Percentiles rank a stretch among this genome's conserved stretches.
Conservation (phyloP, 169 alveolate genomes). For the Babesia divergens region DNA sequence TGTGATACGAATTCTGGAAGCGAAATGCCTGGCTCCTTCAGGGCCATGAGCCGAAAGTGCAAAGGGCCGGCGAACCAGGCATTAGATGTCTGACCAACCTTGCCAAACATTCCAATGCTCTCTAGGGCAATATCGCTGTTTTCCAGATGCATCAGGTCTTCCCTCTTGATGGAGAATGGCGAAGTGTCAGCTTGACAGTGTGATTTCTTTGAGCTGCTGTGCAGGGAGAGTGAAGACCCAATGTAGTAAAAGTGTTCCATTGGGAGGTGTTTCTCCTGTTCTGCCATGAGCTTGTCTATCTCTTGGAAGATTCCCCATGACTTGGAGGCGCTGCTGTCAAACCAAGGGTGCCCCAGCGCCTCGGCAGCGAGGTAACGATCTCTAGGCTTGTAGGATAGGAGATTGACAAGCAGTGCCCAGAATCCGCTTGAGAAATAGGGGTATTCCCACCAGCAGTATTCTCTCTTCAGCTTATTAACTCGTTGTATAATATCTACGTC, state of each 20-base stretch:
- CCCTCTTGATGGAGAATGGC: neutral
- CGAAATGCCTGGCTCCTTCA: neutral
- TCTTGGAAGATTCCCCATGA: conserved; percentile 17
- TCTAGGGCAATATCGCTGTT: conserved; percentile 23
- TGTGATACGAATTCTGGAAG: conserved; percentile 34
- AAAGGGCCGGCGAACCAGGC: conserved; percentile 56
- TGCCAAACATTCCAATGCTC: conserved; percentile 20
- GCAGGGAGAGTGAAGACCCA: conserved; percentile 8
- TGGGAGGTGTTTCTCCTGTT: conserved; percentile 15
- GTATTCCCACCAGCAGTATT: conserved; percentile 39
- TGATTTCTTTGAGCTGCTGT: neutral
- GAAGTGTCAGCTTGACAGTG: neutral
- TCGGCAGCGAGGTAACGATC: conserved; percentile 38
- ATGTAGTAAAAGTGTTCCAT: conserved; percentile 48
- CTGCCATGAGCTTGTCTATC: conserved; percentile 12
- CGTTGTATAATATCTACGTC: conserved; percentile 8
- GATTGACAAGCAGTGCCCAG: conserved; percentile 34
- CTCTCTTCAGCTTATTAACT: conserved; percentile 7
- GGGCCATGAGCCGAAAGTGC: conserved; percentile 1
- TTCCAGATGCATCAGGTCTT: conserved; percentile 7
- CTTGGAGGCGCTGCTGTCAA: neutral
- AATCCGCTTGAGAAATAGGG: conserved; percentile 23
- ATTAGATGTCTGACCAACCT: conserved; percentile 18
- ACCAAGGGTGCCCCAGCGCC: conserved; percentile 57
- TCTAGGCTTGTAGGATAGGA: conserved; percentile 31